Evolutionary conservation across 495 filamentous ascomycete genomes (phyloP), one percentile per base, ranked within the genome.

Genomic region (Penicillium diatomitis): DNA sequence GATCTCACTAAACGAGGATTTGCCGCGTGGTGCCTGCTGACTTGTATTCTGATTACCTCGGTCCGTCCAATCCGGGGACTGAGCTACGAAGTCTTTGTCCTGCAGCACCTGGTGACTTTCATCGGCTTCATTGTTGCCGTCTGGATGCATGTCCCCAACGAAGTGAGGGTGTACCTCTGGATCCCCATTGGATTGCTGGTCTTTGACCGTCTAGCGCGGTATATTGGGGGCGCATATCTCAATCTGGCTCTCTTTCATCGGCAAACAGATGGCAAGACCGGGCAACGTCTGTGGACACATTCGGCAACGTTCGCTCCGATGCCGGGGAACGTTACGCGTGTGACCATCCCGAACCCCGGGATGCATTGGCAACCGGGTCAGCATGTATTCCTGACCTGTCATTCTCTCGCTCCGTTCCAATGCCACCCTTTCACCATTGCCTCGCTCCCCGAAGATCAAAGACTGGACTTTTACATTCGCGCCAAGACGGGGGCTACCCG

Each of bases 351-450:
- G 38, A 78, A 85, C 42, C 79, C 86, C 0, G 74, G 81, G 27
- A 79, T 90, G 50, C 67, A 61, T 11, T 95, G 89, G 89, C 71
- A 71, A 10, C 71, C 87, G 0, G 89, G 89, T 8, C 87, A 92
- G 55, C 85, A 92, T 53, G 72, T 89, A 3, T 88, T 89, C 51
- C 71, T 95, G 5, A 84, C 83, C 54, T 72, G 84, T 48, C 88
- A 86, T 51, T 72, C 70, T 4, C 63, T 95, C 6, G 81, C 76
- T 0, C 78, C 79, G 0, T 57, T 89, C 4, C 85, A 94, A 61
- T 79, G 78, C 1, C 89, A 95, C 47, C 89, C 89, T 0, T 92
- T 90, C 60, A 91, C 88, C 5, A 87, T 94, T 48, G 76, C 82
- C 28, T 79, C 78, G 1, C 63, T 82, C 6, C 78, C 82, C 0